Base-by-base conservation (phyloP, 305 asterid genomes). In the Fraxinus sp. region DNA sequence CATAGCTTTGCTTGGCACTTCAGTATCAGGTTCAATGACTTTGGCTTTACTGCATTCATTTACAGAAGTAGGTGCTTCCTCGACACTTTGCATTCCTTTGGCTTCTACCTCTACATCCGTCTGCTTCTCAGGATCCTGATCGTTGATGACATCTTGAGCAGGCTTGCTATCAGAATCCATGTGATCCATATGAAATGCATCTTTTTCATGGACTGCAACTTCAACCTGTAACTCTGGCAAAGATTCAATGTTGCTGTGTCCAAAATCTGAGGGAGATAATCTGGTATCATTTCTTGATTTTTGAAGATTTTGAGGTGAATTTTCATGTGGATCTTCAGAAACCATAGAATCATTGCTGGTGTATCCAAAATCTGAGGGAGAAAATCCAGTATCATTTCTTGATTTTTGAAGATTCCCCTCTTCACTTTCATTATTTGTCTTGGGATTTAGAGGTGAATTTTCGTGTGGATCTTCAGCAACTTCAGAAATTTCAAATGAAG, bases 11-110 rank as follows among this genome's bases (percentile, higher is more conserved):
- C 41, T 24, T 43, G 83, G 84, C 83, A 76, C 49, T 78, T 83
- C 87, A 49, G 84, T 78, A 74, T 79, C 86, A 84, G 86, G 82
- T 81, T 90, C 94, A 78, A 82, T 39, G 11, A 83, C 78, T 57
- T 86, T 87, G 73, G 78, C 81, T 79, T 80, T 86, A 78, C 82
- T 13, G 83, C 85, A 80, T 82, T 79, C 87, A 79, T 66, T 86
- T 57, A 80, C 86, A 77, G 90, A 80, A 79, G 62, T 83, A 77
- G 82, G 85, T 83, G 84, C 86, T 84, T 86, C 89, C 80, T 66
- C 81, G 4, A 79, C 86, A 82, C 80, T 85, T 41, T 79, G 59
- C 59, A 49, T 49, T 49, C 59, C 59, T 49, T 14, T 49, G 59
- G 20, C 59, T 49, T 14, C 59, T 14, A 49, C 20, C 20, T 49